These are phyloP conservation scores for Coemansia erecta DNA, from an alignment of 192 early-diverging fungal species.

Conservation along the genomic window DNA sequence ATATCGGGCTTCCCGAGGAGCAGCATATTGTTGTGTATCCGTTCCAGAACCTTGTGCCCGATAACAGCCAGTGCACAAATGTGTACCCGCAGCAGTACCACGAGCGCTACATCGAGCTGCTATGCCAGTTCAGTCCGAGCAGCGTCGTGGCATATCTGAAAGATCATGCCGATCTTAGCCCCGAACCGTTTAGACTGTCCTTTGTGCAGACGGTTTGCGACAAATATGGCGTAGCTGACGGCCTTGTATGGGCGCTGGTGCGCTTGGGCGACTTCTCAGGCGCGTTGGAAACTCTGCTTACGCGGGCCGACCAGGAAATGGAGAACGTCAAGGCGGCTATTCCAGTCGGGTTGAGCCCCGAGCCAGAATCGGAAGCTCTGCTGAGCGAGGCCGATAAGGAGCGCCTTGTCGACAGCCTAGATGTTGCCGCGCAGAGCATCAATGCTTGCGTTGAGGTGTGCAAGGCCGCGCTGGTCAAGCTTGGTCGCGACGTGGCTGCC, in stretches of 20 bases:
- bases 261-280: slow-evolving; percentile 49
- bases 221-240: slow-evolving; percentile 27
- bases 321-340: slow-evolving; percentile 22
- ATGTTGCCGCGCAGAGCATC: slow-evolving; percentile 21
- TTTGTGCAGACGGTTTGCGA: slow-evolving; percentile 33
- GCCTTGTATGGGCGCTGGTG: slow-evolving; percentile 44
- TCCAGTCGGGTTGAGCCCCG: not conserved
- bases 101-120: slow-evolving; percentile 46
- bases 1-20: slow-evolving; percentile 42
- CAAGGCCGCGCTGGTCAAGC: slow-evolving; percentile 26
- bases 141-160: slow-evolving; percentile 33
- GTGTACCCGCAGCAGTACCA: slow-evolving; percentile 34
- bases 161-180: slow-evolving; percentile 28
- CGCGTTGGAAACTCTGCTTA: slow-evolving; percentile 35
- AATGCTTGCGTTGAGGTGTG: slow-evolving; percentile 38
- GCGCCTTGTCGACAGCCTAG: slow-evolving; percentile 38
- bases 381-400: slow-evolving; percentile 37
- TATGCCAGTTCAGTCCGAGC: slow-evolving; percentile 38
- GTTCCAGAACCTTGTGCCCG: slow-evolving; percentile 34
- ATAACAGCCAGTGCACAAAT: slow-evolving; percentile 13
- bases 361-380: not conserved
- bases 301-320: slow-evolving; percentile 28
- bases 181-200: slow-evolving; percentile 36
- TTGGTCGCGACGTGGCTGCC: slow-evolving; percentile 30
- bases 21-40: slow-evolving; percentile 49